These are phyloP conservation scores for Boletus semigastroideus DNA, from an alignment of 1,284 basidiomycete genomes.

Conservation along the genomic window DNA sequence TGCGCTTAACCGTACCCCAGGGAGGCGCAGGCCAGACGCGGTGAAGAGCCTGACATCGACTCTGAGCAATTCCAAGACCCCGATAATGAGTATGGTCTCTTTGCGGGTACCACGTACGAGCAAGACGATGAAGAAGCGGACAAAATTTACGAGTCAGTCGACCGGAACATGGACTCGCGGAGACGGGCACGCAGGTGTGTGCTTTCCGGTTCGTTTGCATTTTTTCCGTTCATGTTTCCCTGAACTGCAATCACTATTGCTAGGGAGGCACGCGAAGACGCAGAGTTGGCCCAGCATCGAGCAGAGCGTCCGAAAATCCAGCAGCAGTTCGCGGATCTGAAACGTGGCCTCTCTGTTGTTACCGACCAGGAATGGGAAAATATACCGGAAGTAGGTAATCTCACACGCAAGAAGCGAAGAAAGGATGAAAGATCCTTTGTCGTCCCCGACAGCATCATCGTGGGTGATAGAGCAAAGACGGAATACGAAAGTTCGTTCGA, in stretches of 20 bases:
- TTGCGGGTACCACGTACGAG: conserved; percentile 95
- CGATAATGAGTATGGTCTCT: conserved; percentile 95
- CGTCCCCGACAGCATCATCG: conserved; percentile 89
- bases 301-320: conserved; percentile 87
- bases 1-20: background rate
- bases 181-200: conserved; percentile 77
- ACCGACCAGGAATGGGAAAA: conserved; percentile 93
- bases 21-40: conserved; percentile 79
- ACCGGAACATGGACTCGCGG: conserved; percentile 87
- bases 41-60: conserved; percentile 85
- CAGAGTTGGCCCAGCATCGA: conserved; percentile 70
- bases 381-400: conserved; percentile 94
- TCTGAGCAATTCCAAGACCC: conserved; percentile 94
- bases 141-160: conserved; percentile 89
- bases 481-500: conserved; percentile 81
- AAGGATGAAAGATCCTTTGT: conserved; percentile 84
- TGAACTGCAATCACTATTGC: conserved; percentile 23
- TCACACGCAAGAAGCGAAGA: conserved; percentile 90
- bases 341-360: conserved; percentile 83
- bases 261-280: conserved; percentile 76
- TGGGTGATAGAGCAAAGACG: conserved; percentile 74
- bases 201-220: conserved; percentile 40
- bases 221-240: conserved; percentile 17
- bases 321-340: conserved; percentile 93
- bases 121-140: conserved; percentile 98